Evolutionary conservation across 441 rosid species (phyloP), one percentile per base, ranked within the genome.

Genomic region (Syzygium malaccense): DNA sequence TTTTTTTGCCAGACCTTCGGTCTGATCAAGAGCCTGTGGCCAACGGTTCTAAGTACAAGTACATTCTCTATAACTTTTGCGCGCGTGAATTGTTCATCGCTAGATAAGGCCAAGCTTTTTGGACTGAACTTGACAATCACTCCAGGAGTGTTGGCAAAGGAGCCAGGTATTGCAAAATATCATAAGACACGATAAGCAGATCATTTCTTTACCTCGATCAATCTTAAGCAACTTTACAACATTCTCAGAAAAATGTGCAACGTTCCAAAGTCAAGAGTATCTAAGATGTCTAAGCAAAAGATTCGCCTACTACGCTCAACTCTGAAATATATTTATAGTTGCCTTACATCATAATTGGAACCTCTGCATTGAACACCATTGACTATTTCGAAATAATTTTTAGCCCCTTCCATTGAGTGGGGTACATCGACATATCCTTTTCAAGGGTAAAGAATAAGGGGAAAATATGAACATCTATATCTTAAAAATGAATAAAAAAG

Each of bases 391-490:
- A 45, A 71, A 20, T 5, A 71, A 71, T 3, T 37, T 64, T 71
- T 37, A 37, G 80, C 51, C 80, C 80, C 51, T 71, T 71, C 80
- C 51, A 49, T 23, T 25, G 8, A 25, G 80, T 37, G 8, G 49
- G 49, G 51, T 28, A 37, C 80, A 71, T 37, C 23, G 49, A 20
- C 51, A 71, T 71, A 71, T 71, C 49, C 12, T 11, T 71, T 71
- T 71, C 80, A 10, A 20, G 49, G 80, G 17, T 89, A 91, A 86
- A 89, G 92, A 94, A 91, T 92, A 86, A 87, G 83, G 85, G 53
- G 51, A 68, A 37, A 20, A 11, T 71, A 71, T 37, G 80, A 71
- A 71, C 80, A 37, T 20, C 51, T 71, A 71, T 37, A 71, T 20
- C 80, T 71, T 37, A 10, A 37, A 6, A 71, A 71, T 71, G 80